Base-by-base conservation (phyloP, 2,329 filamentous ascomycete genomes). In the Didymellaceae sp. region DNA sequence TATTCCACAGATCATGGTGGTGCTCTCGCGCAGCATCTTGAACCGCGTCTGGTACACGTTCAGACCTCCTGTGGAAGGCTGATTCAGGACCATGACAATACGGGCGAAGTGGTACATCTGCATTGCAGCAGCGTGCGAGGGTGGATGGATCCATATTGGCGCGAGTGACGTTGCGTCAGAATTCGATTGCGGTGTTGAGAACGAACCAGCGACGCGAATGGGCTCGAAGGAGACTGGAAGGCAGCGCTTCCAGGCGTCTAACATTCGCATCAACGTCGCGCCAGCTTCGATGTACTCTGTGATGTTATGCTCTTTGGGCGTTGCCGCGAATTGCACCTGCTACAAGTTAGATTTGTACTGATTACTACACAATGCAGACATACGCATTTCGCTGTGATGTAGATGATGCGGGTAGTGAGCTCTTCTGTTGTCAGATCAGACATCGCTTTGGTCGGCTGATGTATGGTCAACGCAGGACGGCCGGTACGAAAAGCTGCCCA, bases 401-500 rank as follows among this genome's bases (percentile, higher is more conserved):
- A 86, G 0, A 82, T 73, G 0, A 81, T 76, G 1, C 79, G 74
- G 4, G 75, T 76, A 0, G 82, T 81, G 20, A 86, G 69, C 32
- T 84, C 83, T 44, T 82, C 75, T 0, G 77, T 73, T 8, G 75
- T 74, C 33, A 86, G 73, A 3, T 76, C 73, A 1, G 71, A 61
- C 41, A 80, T 78, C 0, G 74, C 68, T 45, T 77, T 80, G 6
- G 74, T 78, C 0, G 82, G 82, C 38, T 74, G 76, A 79, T 83
- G 86, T 44, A 84, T 83, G 33, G 77, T 85, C 56, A 85, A 78
- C 6, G 79, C 78, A 3, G 78, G 76, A 5, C 84, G 72, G 17
- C 76, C 75, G 57, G 86, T 83, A 0, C 82, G 76, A 55, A 86
- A 85, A 0, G 84, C 83, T 2, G 82, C 84, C 83, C 84, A 87